A percentile compares a stretch with the other conserved stretches of the same genome.
phyloP scores from a whole-genome alignment of 352 stramenopile genomes.

The Globisporangium radiosum region DNA sequence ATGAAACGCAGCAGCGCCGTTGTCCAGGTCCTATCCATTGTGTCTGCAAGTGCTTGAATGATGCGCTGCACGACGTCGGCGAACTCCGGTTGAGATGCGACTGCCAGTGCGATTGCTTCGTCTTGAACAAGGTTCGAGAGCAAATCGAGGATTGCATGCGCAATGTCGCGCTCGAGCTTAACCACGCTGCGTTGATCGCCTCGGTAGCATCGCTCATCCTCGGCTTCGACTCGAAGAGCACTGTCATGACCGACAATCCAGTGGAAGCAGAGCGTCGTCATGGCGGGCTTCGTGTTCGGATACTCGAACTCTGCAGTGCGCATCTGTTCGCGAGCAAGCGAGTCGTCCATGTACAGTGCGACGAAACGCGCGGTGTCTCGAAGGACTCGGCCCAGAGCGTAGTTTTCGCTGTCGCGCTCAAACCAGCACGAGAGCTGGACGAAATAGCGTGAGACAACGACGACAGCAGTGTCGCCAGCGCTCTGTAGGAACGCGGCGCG shows the following conservation, averaged over 20 bases:
- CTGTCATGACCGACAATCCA: constrained; percentile 3
- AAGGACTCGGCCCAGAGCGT: constrained; percentile 4
- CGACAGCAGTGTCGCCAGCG: not conserved
- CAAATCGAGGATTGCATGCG: not conserved
- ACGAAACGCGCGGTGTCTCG: constrained; percentile 10
- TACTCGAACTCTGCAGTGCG: not conserved
- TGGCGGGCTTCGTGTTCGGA: not conserved
- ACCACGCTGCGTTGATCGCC: not conserved
- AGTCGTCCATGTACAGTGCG: constrained; percentile 1
- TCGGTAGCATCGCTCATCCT: not conserved
- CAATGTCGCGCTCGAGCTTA: not conserved
- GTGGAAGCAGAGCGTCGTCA: constrained; percentile 3
- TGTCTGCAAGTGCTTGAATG: not conserved
- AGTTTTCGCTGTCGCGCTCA: not conserved
- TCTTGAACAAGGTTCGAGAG: constrained; percentile 7
- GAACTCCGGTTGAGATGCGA: not conserved
- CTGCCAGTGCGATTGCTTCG: not conserved
- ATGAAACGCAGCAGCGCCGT: constrained; percentile 2
- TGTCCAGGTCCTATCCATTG: not conserved
- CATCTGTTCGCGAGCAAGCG: not conserved
- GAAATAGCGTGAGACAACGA: constrained; percentile 7
- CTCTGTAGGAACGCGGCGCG: constrained; percentile 1
- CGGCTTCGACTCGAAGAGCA: not conserved
- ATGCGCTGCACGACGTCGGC: not conserved
- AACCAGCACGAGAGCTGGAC: constrained; percentile 6